Evolutionary conservation across 2,329 filamentous ascomycete genomes (phyloP).

Genomic region (Trichoderma semiorbis): DNA sequence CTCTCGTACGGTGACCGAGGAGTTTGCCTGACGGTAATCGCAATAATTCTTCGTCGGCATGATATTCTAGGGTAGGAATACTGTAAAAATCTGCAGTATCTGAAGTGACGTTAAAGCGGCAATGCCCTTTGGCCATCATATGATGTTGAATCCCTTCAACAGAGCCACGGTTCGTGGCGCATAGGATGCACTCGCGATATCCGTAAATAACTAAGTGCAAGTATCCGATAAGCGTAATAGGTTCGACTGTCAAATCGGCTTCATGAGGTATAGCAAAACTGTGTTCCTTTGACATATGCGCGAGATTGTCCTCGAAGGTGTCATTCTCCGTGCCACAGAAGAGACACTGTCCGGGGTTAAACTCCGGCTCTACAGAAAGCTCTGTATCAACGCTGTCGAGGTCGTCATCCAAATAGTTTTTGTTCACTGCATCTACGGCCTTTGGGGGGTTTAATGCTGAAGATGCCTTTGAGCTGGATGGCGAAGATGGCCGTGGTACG

Average conservation of each 20-base stretch:
- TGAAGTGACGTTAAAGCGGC: constrained; percentile 40
- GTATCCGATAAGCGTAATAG: constrained; percentile 45
- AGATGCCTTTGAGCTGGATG: not conserved
- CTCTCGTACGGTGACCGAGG: constrained; percentile 26
- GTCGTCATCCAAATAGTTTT: not conserved
- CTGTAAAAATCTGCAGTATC: constrained; percentile 43
- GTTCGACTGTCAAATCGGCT: constrained; percentile 41
- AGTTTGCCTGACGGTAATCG: constrained; percentile 37
- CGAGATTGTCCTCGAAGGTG: constrained; percentile 36
- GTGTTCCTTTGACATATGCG: constrained; percentile 50
- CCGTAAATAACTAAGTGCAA: constrained; percentile 47
- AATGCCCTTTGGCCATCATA: constrained; percentile 49
- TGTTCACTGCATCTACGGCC: not conserved
- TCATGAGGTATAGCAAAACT: constrained; percentile 42
- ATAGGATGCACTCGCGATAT: constrained; percentile 50
- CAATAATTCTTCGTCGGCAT: constrained; percentile 25
- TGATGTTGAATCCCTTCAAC: constrained; percentile 48
- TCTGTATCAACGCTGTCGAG: not conserved
- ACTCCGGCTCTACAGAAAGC: constrained; percentile 21
- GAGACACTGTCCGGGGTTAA: constrained; percentile 36
- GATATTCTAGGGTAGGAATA: constrained; percentile 20
- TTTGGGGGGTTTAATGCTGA: not conserved
- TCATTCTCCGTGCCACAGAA: constrained; percentile 37
- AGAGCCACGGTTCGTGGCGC: constrained; percentile 42
- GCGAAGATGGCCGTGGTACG: not conserved